Evolutionary conservation across 106 monocot genomes (phyloP), one percentile per base, ranked within the genome.

Genomic region (Narthecium ossifragum): DNA sequence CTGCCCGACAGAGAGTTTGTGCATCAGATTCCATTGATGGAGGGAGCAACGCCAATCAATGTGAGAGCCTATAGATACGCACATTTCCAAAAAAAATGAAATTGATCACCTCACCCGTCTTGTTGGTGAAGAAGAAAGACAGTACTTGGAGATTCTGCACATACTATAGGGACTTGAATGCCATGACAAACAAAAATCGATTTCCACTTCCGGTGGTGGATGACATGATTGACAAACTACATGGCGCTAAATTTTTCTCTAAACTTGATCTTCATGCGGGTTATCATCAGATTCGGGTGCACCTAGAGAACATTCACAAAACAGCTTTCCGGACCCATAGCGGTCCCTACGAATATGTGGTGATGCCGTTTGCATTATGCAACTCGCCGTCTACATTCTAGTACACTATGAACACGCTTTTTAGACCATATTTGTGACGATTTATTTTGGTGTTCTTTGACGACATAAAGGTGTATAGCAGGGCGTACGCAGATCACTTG

Each of bases 91-190:
- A n/a, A n/a, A n/a, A n/a, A n/a, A n/a, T n/a, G n/a, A n/a, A n/a
- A n/a, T n/a, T n/a, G n/a, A n/a, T n/a, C n/a, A n/a, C 46, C 4
- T 62, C 62, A 21, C 62, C 27, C 2, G 62, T 48, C 1, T n/a
- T 62, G 2, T n/a, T 62, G 4, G 28, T 47, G 5, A 62, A 62
- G 29, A 62, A 62, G 15, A 46, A 31, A 18, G 27, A 62, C 31
- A n/a, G 30, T 9, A 47, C 46, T 28, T 62, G 62, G 28, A 15
- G 29, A 4, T 62, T 62, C 2, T 62, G 62, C 11, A 8, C 24
- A 0, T 26, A 62, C 18, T 49, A 62, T 20, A 10, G 46, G 0
- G 27, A 12, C 1, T 30, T 49, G 5, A 62, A 62, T 27, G 9
- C 1, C 14, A 26, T 28, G 1, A 47, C n/a, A 1, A 21, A 32